Conservation (phyloP, 2,329 filamentous ascomycete species). For the Parastagonospora nodorum region DNA sequence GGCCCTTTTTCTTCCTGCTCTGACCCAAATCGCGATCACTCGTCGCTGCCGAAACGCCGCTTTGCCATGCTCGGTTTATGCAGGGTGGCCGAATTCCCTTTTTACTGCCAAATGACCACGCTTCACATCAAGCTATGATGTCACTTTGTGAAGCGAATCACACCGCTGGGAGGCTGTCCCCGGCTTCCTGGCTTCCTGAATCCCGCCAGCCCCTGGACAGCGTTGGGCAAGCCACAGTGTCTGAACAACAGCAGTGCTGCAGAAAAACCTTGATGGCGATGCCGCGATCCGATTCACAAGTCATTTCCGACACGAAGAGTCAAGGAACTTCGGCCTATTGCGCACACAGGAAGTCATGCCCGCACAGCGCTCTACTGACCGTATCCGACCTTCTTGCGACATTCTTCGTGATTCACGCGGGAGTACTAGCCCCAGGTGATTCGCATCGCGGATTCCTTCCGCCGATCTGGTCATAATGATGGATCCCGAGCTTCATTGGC, state of each 20-base stretch:
- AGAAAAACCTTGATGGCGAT: no score
- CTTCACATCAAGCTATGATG: background rate
- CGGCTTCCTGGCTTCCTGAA: background rate
- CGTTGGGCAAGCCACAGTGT: no score
- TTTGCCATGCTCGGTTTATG: background rate
- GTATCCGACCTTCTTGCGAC: no score
- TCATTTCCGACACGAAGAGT: no score
- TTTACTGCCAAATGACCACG: background rate
- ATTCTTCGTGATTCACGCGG: no score
- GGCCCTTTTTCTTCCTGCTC: background rate
- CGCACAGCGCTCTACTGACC: no score
- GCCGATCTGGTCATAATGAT: background rate
- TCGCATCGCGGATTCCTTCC: background rate
- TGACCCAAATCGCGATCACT: background rate
- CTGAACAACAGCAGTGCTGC: no score
- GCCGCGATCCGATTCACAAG: no score
- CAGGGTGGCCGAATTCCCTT: constrained; percentile 1
- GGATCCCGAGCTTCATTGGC: background rate
- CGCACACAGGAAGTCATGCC: no score
- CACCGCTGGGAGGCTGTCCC: background rate
- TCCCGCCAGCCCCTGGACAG: background rate
- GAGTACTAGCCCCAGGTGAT: no score
- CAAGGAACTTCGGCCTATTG: no score
- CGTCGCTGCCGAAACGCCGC: background rate
- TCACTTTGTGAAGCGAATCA: background rate